Percentiles rank a stretch among this genome's conserved stretches.
Evolutionary conservation across 2,329 filamentous ascomycete species (phyloP).

Genomic region (Fusarium sp.): DNA sequence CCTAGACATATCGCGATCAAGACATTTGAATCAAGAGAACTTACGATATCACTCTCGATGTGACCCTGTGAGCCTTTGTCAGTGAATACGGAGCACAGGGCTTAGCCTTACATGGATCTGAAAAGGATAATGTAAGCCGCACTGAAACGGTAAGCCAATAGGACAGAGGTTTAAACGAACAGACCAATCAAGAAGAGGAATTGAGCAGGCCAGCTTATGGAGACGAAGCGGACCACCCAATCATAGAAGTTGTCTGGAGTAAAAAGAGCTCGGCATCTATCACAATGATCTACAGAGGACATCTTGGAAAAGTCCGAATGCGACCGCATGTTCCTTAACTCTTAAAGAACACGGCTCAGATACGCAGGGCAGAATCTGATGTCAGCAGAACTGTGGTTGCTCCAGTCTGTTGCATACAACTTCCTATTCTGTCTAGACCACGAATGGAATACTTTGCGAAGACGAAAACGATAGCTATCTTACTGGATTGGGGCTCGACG

Average conservation of each 20-base stretch:
- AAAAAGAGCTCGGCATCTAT: background rate
- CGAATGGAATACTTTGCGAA: background rate
- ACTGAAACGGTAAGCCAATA: background rate
- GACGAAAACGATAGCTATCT: fast-evolving
- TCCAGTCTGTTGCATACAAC: background rate
- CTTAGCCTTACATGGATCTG: background rate
- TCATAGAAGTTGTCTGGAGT: background rate
- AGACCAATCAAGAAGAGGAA: fast-evolving
- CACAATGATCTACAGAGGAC: background rate
- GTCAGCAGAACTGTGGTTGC: background rate
- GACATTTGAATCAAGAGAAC: background rate
- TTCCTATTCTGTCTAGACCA: background rate
- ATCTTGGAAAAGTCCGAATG: background rate
- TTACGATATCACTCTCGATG: too few relatives aligned
- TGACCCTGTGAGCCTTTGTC: background rate
- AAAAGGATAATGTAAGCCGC: background rate
- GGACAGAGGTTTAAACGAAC: background rate
- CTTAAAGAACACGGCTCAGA: too few relatives aligned
- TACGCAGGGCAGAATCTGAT: background rate
- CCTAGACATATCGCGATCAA: background rate
- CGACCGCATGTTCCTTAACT: background rate
- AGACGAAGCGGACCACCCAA: background rate
- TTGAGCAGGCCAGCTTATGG: background rate
- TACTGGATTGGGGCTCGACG: fast-evolving
- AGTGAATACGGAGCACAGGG: background rate